Percentiles rank a stretch among this genome's conserved stretches.
phyloP scores from a whole-genome alignment of 1,284 basidiomycete genomes.

The Cutaneotrichosporon dermatis region DNA sequence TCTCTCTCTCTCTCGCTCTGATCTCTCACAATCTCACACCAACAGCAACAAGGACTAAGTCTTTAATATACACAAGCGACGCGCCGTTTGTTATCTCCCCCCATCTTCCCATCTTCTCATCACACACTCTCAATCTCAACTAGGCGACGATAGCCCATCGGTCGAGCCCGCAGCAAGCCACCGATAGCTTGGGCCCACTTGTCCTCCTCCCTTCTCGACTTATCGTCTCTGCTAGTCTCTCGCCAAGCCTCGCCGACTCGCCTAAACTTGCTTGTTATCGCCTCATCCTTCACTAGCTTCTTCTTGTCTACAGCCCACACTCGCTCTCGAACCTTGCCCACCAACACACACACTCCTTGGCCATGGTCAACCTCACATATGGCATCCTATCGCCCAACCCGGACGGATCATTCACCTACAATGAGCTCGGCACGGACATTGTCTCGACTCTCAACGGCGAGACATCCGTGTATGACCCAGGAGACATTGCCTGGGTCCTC shows the following conservation, averaged over 20 bases:
- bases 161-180: no score
- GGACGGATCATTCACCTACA: conserved; percentile 16
- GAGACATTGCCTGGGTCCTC: conserved; percentile 79
- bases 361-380: conserved; percentile 26
- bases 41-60: no score
- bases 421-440: conserved; percentile 30
- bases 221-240: neutral
- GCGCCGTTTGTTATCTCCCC: no score
- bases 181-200: no score
- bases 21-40: no score
- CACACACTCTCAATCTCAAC: no score
- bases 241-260: neutral
- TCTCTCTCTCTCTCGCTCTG: no score
- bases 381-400: conserved; percentile 18
- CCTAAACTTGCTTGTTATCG: neutral
- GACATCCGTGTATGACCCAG: conserved; percentile 59
- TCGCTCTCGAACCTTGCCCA: neutral
- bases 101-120: no score
- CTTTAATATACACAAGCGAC: no score
- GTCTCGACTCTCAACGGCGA: conserved; percentile 24
- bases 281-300: neutral
- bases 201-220: no score
- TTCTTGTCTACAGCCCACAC: neutral
- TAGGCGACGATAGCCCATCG: no score
- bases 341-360: neutral